Evolutionary conservation across 83 land plant genomes (phyloP), one percentile per base, ranked within the genome.

Genomic region (Larix sibirica): DNA sequence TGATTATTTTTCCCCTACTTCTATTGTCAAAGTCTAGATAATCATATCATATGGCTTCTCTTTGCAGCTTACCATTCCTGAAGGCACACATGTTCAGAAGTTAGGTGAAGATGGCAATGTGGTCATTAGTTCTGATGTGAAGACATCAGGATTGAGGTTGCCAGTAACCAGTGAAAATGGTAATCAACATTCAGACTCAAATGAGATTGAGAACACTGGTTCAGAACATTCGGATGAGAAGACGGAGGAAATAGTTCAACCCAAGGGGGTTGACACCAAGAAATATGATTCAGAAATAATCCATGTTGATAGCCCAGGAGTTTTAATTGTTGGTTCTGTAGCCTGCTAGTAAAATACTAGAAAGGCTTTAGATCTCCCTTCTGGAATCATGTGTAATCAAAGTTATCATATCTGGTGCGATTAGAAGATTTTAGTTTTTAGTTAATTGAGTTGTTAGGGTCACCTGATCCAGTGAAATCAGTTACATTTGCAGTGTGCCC

Each of bases 261-360:
- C 77, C 23, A n/a, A n/a, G 9, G 64, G 38, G 17, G 36, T 16
- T 78, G 80, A 78, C 5, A 4, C 40, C 59, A 78, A 56, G 63
- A 78, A 78, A 78, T 13, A 6, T 78, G 80, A 28, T 26, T 28
- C 80, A 59, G 80, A 78, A 59, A 33, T 54, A 59, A 26, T 59
- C 13, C 54, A 56, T 56, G 54, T 78, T 26, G 54, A 78, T 59
- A 56, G 40, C 12, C 24, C 80, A 3, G 63, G 63, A 24, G 80
- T 78, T 59, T 59, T 78, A 78, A 78, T 78, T 56, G 80, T 78
- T 6, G 80, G 80, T 17, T 78, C 80, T 78, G 80, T 78, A 54
- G 59, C 63, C 59, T 78, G 80, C 58, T 78, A 78, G 63, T 13
- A 56, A 56, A 56, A 56, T 3, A 56, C 59, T 56, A 13, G 59